Evolutionary conservation across 2,329 filamentous ascomycete species (phyloP), one percentile per base, ranked within the genome.

Genomic region (Penicillium verrucosum): DNA sequence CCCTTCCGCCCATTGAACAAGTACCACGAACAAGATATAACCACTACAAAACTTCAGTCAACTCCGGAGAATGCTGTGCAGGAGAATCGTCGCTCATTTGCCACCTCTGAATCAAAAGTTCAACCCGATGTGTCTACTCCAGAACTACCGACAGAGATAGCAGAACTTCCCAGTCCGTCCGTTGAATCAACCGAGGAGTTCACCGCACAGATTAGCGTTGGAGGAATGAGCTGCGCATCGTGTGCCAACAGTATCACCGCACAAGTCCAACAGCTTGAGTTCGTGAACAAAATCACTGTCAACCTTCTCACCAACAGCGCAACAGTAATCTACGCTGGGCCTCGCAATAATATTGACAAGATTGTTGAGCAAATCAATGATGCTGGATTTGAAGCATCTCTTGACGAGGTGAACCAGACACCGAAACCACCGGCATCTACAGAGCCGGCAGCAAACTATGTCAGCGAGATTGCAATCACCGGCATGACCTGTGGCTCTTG

Each of bases 191-290:
- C 40, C 11, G 57, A 61, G 42, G 62, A 59, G 43, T 73, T 65
- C 47, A 64, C 40, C 36, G 70, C 73, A 4, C 67, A 65, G 11
- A 62, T 80, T 16, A 75, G 85, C 21, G 80, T 92, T 40, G 84
- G 81, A 29, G 88, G 88, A 51, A 90, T 92, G 88, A 89, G 85
- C 4, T 91, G 89, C 68, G 84, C 85, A 14, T 81, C 86, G 12
- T 92, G 89, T 66, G 80, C 81, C 51, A 86, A 86, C 66, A 78
- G 80, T 38, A 83, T 91, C 62, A 85, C 82, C 12, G 75, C 81
- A 7, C 82, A 83, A 60, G 71, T 91, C 37, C 75, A 82, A 45
- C 82, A 84, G 59, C 73, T 80, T 23, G 78, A 82, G 5, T 87
- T 82, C 77, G 77, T 90, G 27, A 77, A 79, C 48, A 80, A 82